Percentiles rank a stretch among this genome's conserved stretches.
Conservation (phyloP, 768 basidiomycete genomes). For the Butyriboletus loyo region DNA sequence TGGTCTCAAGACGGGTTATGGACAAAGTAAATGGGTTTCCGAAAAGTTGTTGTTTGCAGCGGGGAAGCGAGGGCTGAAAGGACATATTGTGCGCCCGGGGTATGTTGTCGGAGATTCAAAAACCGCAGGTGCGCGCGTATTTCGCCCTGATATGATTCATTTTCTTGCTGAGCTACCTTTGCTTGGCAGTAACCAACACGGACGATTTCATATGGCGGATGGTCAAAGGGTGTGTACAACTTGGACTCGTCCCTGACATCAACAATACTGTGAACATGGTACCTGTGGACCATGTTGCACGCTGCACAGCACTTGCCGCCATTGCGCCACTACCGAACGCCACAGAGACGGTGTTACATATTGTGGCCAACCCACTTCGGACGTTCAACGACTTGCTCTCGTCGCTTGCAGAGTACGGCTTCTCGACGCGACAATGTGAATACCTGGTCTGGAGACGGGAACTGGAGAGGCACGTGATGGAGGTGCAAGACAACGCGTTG, state of each 20-base stretch:
- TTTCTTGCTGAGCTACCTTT: not conserved
- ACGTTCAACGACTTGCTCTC: conserved; percentile 87
- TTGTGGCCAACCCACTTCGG: conserved; percentile 81
- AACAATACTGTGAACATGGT: conserved; percentile 99
- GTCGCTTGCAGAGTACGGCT: conserved; percentile 76
- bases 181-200: conserved; percentile 82
- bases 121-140: conserved; percentile 68
- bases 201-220: conserved; percentile 99
- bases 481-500: conserved; percentile 91
- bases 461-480: conserved; percentile 94
- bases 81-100: conserved; percentile 88
- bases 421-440: conserved; percentile 71
- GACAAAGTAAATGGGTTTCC: conserved; percentile 98
- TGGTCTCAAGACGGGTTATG: conserved; percentile 86
- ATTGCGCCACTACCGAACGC: conserved; percentile 51
- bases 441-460: conserved; percentile 90
- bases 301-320: conserved; percentile 71
- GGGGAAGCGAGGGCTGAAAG: conserved; percentile 76
- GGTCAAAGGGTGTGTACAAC: conserved; percentile 97
- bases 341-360: conserved; percentile 66
- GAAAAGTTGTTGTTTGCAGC: conserved; percentile 94
- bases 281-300: conserved; percentile 94
- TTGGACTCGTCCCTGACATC: conserved; percentile 95
- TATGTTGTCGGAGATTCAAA: conserved; percentile 93
- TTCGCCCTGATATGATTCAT: not conserved